Conservation (phyloP, 106 monocot species). For the Gastrodia elata region DNA sequence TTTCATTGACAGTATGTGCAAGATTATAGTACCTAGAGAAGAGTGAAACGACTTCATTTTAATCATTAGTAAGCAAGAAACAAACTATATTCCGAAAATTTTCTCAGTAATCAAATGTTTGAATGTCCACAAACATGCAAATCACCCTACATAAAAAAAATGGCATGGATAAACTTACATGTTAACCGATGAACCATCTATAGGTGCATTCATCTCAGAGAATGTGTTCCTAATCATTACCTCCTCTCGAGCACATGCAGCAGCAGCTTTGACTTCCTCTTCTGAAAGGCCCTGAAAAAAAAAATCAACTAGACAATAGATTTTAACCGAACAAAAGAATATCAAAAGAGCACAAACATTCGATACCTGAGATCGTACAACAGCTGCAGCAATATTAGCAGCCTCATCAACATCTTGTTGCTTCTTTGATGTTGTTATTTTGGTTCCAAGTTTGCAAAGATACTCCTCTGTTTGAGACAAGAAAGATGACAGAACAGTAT, state of each 20-base stretch:
- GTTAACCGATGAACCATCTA: conserved; percentile 63
- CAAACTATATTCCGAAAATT: neutral
- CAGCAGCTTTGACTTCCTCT: conserved; percentile 89
- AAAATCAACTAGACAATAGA: neutral
- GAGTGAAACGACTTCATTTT: neutral
- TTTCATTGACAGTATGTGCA: conserved; percentile 94
- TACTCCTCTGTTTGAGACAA: conserved; percentile 97
- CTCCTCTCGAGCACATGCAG: conserved; percentile 88
- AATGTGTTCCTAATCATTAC: conserved; percentile 86
- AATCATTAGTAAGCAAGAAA: neutral
- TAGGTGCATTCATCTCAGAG: conserved; percentile 96
- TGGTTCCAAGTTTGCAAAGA: conserved; percentile 85
- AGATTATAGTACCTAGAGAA: conserved; percentile 78
- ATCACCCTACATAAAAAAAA: neutral
- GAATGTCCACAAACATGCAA: neutral
- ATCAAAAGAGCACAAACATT: neutral
- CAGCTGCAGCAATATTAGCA: conserved; percentile 64
- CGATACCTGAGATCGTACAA: conserved; percentile 69
- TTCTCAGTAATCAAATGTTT: neutral
- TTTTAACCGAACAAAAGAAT: neutral
- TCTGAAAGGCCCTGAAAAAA: conserved; percentile 71
- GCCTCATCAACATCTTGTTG: conserved; percentile 91
- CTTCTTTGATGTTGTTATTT: conserved; percentile 84
- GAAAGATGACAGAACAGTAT: conserved; percentile 92
- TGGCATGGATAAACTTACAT: conserved; percentile 38